Percentiles rank a stretch among this genome's conserved stretches.
Evolutionary conservation across 1,284 basidiomycete species (phyloP).

Genomic region (Hortiboletus rubellus): DNA sequence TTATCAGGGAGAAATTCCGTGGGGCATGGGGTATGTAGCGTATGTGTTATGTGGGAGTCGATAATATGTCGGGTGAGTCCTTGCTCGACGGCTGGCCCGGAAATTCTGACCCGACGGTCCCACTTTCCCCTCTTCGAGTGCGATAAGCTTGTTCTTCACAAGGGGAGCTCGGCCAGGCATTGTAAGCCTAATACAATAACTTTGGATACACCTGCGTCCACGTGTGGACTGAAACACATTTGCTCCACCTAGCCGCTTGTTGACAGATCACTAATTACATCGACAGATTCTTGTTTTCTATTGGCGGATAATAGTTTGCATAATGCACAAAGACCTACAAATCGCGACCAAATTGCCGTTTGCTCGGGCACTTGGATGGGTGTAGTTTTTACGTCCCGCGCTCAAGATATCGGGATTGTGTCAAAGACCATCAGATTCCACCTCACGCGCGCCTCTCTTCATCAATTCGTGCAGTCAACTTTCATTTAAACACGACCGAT

Average conservation of each 20-base stretch:
- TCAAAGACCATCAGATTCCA: not conserved
- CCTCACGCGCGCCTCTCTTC: not conserved
- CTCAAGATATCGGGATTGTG: not conserved
- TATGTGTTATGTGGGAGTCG: too few relatives aligned
- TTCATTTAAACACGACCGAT: not conserved
- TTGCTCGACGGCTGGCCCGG: not conserved
- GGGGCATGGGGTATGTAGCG: too few relatives aligned
- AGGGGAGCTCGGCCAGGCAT: not conserved
- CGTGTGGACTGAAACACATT: slow-evolving; percentile 21
- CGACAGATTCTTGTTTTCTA: not conserved
- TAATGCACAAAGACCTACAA: not conserved
- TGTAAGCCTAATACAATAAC: not conserved
- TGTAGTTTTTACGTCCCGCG: not conserved
- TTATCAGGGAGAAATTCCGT: too few relatives aligned
- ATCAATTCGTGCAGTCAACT: not conserved
- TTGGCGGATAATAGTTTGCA: slow-evolving; percentile 3
- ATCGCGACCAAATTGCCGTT: not conserved
- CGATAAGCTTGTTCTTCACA: not conserved
- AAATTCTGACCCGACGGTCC: too few relatives aligned
- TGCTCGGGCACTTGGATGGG: not conserved
- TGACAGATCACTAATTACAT: not conserved
- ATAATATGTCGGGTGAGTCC: not conserved
- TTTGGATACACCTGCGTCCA: not conserved
- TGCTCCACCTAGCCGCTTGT: slow-evolving; percentile 23
- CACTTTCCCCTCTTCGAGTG: not conserved